Conservation (phyloP, 768 basidiomycete genomes). For the Imleria badia region DNA sequence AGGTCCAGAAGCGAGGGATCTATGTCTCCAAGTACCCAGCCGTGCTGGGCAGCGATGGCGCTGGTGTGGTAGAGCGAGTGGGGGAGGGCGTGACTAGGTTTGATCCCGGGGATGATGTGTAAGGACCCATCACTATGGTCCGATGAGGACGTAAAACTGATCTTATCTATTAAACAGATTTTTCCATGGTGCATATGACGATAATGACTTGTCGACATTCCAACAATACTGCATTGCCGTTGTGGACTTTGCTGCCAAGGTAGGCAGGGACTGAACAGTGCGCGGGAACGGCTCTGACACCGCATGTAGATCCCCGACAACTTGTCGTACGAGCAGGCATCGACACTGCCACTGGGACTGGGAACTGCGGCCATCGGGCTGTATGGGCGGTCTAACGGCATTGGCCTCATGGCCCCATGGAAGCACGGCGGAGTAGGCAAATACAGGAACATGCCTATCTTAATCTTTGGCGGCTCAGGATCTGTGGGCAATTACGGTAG, state of each 20-base stretch:
- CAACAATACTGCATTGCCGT: slow-evolving; percentile 46
- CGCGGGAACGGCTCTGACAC: slow-evolving; percentile 6
- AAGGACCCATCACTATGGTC: slow-evolving; percentile 20
- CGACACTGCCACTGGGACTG: slow-evolving; percentile 50
- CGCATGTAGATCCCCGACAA: slow-evolving; percentile 44
- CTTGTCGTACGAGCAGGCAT: slow-evolving; percentile 47
- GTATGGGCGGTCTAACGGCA: slow-evolving; percentile 42
- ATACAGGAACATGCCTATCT: slow-evolving; percentile 43
- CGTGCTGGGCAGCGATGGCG: slow-evolving; percentile 48
- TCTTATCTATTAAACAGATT: slow-evolving; percentile 35
- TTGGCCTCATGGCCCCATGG: slow-evolving; percentile 41
- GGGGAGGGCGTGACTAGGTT: slow-evolving; percentile 52
- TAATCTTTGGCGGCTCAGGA: slow-evolving; percentile 49
- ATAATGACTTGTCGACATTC: slow-evolving; percentile 39
- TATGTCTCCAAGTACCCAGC: slow-evolving; percentile 44
- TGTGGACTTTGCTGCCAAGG: slow-evolving; percentile 43
- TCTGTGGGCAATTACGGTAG: slow-evolving; percentile 52
- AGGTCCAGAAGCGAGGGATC: slow-evolving; percentile 42
- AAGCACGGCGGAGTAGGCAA: slow-evolving; percentile 37
- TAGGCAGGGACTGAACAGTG: slow-evolving; percentile 7
- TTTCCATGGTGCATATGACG: slow-evolving; percentile 39
- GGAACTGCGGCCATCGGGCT: slow-evolving; percentile 51
- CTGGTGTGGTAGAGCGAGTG: slow-evolving; percentile 51
- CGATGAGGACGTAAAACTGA: slow-evolving; percentile 19
- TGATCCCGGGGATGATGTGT: slow-evolving; percentile 55